phyloP scores from a whole-genome alignment of 2,329 filamentous ascomycete species.

The Apiospora saccharicola region DNA sequence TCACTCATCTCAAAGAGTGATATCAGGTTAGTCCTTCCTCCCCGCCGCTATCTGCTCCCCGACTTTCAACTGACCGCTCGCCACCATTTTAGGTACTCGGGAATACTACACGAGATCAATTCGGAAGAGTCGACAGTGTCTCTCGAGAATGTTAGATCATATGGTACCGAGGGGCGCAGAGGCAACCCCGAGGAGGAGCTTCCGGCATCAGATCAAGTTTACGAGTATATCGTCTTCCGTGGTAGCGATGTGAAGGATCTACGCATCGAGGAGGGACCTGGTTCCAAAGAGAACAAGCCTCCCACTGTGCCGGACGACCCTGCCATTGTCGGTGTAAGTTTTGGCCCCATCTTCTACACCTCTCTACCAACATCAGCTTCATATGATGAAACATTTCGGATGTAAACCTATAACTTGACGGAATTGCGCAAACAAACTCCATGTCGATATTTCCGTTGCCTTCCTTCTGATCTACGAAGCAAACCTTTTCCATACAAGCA shows the following conservation, averaged over 20 bases:
- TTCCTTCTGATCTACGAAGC: constrained; percentile 87
- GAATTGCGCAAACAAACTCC: constrained; percentile 89
- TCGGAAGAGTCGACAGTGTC: constrained; percentile 96
- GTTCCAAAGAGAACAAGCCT: constrained; percentile 76
- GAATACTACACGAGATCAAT: constrained; percentile 96
- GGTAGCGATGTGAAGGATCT: constrained; percentile 99
- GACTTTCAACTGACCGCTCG: constrained; percentile 37
- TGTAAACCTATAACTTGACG: constrained; percentile 86
- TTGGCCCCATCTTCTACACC: constrained; percentile 24
- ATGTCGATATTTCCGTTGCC: constrained; percentile 99
- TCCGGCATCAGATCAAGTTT: constrained; percentile 83
- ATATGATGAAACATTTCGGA: constrained; percentile 96
- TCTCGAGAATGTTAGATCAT: constrained; percentile 93
- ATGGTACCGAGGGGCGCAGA: constrained; percentile 90
- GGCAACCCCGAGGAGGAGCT: constrained; percentile 83
- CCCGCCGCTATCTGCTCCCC: constrained; percentile 25
- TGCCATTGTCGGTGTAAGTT: constrained; percentile 95
- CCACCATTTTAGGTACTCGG: constrained; percentile 79
- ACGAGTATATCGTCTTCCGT: constrained; percentile 98
- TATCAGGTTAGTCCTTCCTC: constrained; percentile 75
- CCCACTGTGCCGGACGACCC: constrained; percentile 90
- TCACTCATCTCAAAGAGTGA: constrained; percentile 97
- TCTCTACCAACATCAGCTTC: constrained; percentile 42
- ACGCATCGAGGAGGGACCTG: constrained; percentile 84
- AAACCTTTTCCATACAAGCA: constrained; percentile 27